phyloP scores from a whole-genome alignment of 805 yeast species.

The Candida pseudoglaebosa region DNA sequence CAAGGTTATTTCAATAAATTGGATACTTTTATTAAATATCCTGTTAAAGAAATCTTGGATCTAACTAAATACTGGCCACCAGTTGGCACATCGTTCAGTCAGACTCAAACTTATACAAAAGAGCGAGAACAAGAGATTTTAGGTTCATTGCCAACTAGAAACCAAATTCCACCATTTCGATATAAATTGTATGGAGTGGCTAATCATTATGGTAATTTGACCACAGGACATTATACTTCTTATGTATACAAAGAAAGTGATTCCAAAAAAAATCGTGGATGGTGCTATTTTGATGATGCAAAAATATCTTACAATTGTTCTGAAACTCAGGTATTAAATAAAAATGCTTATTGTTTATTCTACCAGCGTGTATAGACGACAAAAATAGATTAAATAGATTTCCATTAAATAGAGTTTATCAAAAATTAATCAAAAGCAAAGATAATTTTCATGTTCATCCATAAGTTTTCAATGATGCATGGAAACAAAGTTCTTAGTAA shows the following conservation, averaged over 20 bases:
- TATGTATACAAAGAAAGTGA: constrained; percentile 58
- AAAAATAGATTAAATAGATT: background rate
- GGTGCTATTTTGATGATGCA: constrained; percentile 85
- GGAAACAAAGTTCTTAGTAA: too few species aligned
- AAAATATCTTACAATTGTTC: constrained; percentile 53
- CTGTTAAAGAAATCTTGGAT: constrained; percentile 53
- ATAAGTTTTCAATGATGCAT: too few species aligned
- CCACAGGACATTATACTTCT: constrained; percentile 87
- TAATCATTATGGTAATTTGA: constrained; percentile 76
- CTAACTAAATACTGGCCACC: constrained; percentile 72
- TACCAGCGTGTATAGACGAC: constrained; percentile 46
- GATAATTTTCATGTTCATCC: too few species aligned
- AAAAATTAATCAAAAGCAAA: too few species aligned
- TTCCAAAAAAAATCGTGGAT: constrained; percentile 46
- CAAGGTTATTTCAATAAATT: constrained; percentile 52
- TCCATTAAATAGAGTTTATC: too few species aligned
- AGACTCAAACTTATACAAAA: constrained; percentile 23
- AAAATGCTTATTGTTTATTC: constrained; percentile 80
- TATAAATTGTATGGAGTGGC: constrained; percentile 79
- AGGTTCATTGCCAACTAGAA: constrained; percentile 55
- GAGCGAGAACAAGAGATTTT: constrained; percentile 43
- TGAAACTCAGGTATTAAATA: constrained; percentile 53
- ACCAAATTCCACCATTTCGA: constrained; percentile 75
- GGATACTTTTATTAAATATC: constrained; percentile 66
- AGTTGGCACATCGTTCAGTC: constrained; percentile 26